Percentiles rank a stretch among this genome's conserved stretches.
phyloP scores from a whole-genome alignment of 805 yeast species.

The Candida rishiriensis region DNA sequence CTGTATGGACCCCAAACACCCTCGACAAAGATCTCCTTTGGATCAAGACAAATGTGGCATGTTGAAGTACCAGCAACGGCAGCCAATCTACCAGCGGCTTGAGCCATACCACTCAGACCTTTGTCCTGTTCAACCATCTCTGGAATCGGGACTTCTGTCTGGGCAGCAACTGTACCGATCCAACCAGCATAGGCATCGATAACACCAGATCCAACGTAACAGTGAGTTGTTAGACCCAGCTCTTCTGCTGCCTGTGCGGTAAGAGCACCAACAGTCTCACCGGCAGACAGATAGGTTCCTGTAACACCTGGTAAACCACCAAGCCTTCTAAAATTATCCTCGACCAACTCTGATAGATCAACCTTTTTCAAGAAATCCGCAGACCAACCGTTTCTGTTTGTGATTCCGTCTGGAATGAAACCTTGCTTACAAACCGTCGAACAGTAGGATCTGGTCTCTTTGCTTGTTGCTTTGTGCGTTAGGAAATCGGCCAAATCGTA shows the following conservation, averaged over 20 bases:
- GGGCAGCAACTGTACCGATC: conserved; percentile 97
- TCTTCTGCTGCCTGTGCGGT: conserved; percentile 66
- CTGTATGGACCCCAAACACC: conserved; percentile 99
- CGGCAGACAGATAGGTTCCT: conserved; percentile 79
- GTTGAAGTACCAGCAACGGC: conserved; percentile 99
- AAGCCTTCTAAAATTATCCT: conserved; percentile 67
- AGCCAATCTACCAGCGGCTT: conserved; percentile 81
- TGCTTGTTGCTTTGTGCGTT: conserved; percentile 86
- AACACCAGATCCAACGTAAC: conserved; percentile 91
- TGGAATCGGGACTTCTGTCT: conserved; percentile 56
- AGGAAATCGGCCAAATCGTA: conserved; percentile 90
- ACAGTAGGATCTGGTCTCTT: conserved; percentile 82
- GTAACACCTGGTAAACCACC: conserved; percentile 79
- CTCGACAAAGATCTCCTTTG: conserved; percentile 80
- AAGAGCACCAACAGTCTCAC: conserved; percentile 80
- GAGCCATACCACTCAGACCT: conserved; percentile 43
- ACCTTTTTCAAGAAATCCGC: conserved; percentile 63
- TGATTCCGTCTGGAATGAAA: conserved; percentile 87
- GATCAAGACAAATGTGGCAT: conserved; percentile 86
- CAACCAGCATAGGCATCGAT: conserved; percentile 99
- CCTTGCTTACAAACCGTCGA: conserved; percentile 96
- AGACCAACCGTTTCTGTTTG: conserved; percentile 91
- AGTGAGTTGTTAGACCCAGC: conserved; percentile 72
- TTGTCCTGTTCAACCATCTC: conserved; percentile 47
- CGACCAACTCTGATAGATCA: conserved; percentile 72